phyloP scores from a whole-genome alignment of 192 early-diverging fungal species.

The Allomyces arbusculus region DNA sequence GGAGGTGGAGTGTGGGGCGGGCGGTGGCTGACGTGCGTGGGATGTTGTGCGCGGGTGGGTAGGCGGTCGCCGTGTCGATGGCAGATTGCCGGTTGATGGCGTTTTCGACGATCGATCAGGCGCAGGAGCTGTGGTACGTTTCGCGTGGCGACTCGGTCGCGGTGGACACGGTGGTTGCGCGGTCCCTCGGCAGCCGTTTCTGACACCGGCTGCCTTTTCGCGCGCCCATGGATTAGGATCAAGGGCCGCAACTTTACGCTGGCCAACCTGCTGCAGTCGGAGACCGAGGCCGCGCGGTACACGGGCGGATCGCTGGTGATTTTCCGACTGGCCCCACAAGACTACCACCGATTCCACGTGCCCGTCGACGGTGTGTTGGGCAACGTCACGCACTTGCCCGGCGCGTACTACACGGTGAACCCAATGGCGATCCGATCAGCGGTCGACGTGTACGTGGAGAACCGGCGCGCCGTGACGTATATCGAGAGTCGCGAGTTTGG shows the following conservation, averaged over 20 bases:
- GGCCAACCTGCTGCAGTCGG: slow-evolving; percentile 29
- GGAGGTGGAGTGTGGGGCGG: too few species aligned
- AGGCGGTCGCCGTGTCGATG: slow-evolving; percentile 34
- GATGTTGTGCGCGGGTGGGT: too few species aligned
- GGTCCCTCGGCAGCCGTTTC: too few species aligned
- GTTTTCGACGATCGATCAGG: slow-evolving; percentile 40
- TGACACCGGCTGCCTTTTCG: too few species aligned
- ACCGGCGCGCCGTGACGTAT: slow-evolving; percentile 40
- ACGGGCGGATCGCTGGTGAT: slow-evolving; percentile 43
- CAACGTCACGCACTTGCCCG: slow-evolving; percentile 25
- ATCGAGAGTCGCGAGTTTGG: slow-evolving; percentile 47
- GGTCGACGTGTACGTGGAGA: slow-evolving; percentile 62
- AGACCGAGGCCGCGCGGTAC: slow-evolving; percentile 21
- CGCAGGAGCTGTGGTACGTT: slow-evolving; percentile 33
- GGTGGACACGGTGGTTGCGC: too few species aligned
- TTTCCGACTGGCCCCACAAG: slow-evolving; percentile 62
- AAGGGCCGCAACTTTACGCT: slow-evolving; percentile 54
- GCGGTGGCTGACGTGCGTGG: too few species aligned
- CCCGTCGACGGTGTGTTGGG: slow-evolving; percentile 47
- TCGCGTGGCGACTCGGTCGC: too few species aligned
- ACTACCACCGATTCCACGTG: slow-evolving; percentile 64
- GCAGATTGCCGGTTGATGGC: slow-evolving; percentile 54
- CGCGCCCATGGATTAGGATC: slow-evolving; percentile 16
- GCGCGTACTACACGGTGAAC: slow-evolving; percentile 64
- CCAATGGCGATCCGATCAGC: slow-evolving; percentile 55